Base-by-base conservation (phyloP, 2,329 filamentous ascomycete species). In the Colletotrichum spinosum region DNA sequence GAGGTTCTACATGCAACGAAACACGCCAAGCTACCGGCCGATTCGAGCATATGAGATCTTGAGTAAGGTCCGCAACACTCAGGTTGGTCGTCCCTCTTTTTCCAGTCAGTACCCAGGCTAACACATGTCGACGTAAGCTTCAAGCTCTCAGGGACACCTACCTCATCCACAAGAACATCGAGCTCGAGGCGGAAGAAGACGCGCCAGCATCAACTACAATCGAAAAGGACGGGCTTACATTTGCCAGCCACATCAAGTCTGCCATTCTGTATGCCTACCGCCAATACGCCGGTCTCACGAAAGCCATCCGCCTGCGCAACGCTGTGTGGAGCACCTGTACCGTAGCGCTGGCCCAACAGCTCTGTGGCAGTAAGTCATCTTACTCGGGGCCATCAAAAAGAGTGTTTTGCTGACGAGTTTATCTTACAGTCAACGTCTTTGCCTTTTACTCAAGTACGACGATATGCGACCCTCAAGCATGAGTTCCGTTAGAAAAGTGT, bases 1-100 rank as follows among this genome's bases (percentile, higher is more conserved):
- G 10, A 39, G 53, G 17, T 55, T 55, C 41, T 55, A 55, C 25
- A 55, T 55, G 53, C 53, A n/a, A 11, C 45, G 46, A 34, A 45
- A 55, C 4, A 55, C 53, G 8, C 53, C 53, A 6, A 55, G 46
- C 7, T 55, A 55, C 25, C 42, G 53, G 8, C 53, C 53, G 5
- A 45, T 45, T 39, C 53, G 53, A 12, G 53, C 53, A 10, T 55
- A 55, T 15, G 53, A 55, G 5, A 46, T 55, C 13, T 34, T 55
- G n/a, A 45, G 41, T 13, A 55, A 45, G 4, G 53, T 55, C 8
- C 53, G 53, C 8, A 55, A 55, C 8, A 55, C 53, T 12, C 11
- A 38, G 42, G 12, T 52, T n/a, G 34, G 49, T 7, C 12, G 3
- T 3, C 25, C 25, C 2, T 34, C 6, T 6, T 11, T 11, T 15